Percentiles rank a stretch among this genome's conserved stretches.
These are phyloP conservation scores for Trichoderma afroharzianum DNA, from an alignment of 2,329 filamentous ascomycete genomes.

Conservation along the genomic window DNA sequence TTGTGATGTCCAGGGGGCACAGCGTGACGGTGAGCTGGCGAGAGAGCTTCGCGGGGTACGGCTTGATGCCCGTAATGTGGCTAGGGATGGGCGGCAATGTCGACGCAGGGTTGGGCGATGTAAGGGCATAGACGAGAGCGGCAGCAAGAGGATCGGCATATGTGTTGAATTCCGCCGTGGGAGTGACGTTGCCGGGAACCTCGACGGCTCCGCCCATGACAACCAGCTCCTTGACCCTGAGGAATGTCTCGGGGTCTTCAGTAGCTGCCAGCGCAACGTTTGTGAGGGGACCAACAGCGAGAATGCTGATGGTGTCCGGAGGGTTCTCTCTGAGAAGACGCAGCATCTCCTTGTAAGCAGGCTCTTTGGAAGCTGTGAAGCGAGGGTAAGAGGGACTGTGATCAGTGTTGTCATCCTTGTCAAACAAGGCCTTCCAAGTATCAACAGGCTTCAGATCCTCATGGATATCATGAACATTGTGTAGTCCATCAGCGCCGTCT, in stretches of 20 bases:
- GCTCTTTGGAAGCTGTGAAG: slow-evolving; percentile 73
- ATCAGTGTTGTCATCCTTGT: slow-evolving; percentile 34
- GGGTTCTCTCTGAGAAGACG: slow-evolving; percentile 78
- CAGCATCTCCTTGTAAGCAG: slow-evolving; percentile 85
- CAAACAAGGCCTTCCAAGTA: slow-evolving; percentile 68
- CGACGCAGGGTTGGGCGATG: slow-evolving; percentile 66
- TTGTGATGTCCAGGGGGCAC: slow-evolving; percentile 76
- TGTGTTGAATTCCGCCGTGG: slow-evolving; percentile 91
- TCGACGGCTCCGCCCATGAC: slow-evolving; percentile 92
- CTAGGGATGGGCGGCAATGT: slow-evolving; percentile 72
- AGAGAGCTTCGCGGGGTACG: slow-evolving; percentile 63
- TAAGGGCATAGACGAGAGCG: slow-evolving; percentile 73
- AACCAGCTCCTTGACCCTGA: slow-evolving; percentile 83
- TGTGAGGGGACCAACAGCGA: slow-evolving; percentile 87
- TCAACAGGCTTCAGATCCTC: slow-evolving; percentile 72
- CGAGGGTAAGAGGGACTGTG: slow-evolving; percentile 47
- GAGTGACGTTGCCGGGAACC: slow-evolving; percentile 76
- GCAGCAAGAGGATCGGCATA: slow-evolving; percentile 81
- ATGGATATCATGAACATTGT: slow-evolving; percentile 70
- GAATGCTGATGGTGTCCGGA: slow-evolving; percentile 79
- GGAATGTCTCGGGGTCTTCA: slow-evolving; percentile 83
- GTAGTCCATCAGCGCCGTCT: slow-evolving; percentile 75
- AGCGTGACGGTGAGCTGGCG: slow-evolving; percentile 63
- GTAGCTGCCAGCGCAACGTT: slow-evolving; percentile 87
- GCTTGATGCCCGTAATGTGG: slow-evolving; percentile 47